Conservation (phyloP, 2,329 filamentous ascomycete genomes). For the Arthroderma sp. region DNA sequence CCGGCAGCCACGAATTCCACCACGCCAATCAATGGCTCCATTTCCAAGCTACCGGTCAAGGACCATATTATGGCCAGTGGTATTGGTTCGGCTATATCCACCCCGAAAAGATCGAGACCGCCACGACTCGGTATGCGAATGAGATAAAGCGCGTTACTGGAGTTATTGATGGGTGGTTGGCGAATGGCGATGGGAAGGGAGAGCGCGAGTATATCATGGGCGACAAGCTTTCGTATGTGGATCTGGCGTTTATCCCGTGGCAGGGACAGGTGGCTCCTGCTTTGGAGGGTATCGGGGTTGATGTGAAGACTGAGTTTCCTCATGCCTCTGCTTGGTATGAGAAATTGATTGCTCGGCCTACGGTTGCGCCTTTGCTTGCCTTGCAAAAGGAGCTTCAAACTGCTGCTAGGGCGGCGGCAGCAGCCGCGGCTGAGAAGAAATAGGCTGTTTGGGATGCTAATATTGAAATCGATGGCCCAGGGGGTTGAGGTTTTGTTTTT, state of each 20-base stretch:
- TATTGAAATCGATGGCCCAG: too few species aligned
- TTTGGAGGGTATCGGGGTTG: background rate
- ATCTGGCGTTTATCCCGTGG: constrained; percentile 24
- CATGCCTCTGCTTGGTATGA: constrained; percentile 11
- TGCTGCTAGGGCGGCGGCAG: constrained; percentile 29
- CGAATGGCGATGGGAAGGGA: constrained; percentile 10
- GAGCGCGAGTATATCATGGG: constrained; percentile 28
- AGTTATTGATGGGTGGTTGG: constrained; percentile 33
- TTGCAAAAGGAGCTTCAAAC: background rate
- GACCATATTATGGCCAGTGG: constrained; percentile 31
- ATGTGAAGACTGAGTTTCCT: constrained; percentile 9
- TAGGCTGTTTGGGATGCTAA: too few species aligned
- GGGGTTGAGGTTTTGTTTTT: too few species aligned
- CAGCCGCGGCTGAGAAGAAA: constrained; percentile 28
- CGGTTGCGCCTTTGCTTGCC: constrained; percentile 5
- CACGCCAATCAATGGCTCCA: constrained; percentile 30
- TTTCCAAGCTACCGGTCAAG: constrained; percentile 27
- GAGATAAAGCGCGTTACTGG: constrained; percentile 35
- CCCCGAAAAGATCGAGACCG: constrained; percentile 32
- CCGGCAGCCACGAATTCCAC: constrained; percentile 22
- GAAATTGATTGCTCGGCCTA: constrained; percentile 7
- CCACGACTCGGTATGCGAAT: constrained; percentile 34
- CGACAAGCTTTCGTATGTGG: constrained; percentile 31
- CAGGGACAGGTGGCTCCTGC: background rate
- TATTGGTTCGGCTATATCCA: constrained; percentile 27